Percentiles rank a stretch among this genome's conserved stretches.
These are phyloP conservation scores for Neurospora sp. DNA, from an alignment of 495 filamentous ascomycete species.

Conservation along the genomic window DNA sequence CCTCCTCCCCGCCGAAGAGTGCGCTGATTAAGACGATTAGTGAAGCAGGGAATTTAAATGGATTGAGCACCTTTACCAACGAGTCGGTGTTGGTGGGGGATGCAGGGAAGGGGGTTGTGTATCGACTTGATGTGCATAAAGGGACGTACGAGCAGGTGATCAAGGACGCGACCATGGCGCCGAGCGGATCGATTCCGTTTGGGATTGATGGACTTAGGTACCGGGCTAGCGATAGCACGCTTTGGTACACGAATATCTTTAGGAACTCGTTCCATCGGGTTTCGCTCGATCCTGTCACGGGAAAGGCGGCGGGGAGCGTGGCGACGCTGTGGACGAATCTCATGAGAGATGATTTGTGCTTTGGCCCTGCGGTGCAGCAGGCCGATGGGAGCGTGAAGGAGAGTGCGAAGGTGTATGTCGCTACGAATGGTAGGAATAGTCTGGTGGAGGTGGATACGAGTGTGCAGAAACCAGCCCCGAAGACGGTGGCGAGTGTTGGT, in stretches of 20 bases:
- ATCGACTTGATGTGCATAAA: slow-evolving; percentile 27
- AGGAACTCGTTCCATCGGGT: slow-evolving; percentile 33
- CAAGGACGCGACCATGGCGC: slow-evolving; percentile 28
- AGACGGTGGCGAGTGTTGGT: slow-evolving; percentile 19
- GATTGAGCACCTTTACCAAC: slow-evolving; percentile 28
- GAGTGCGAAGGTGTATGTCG: slow-evolving; percentile 30
- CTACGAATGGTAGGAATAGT: slow-evolving; percentile 27
- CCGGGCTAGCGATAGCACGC: slow-evolving; percentile 19
- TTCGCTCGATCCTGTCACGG: slow-evolving; percentile 26
- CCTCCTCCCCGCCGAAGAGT: slow-evolving; percentile 15
- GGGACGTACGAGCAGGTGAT: slow-evolving; percentile 26
- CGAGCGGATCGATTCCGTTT: slow-evolving; percentile 19
- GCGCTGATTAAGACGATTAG: slow-evolving; percentile 27
- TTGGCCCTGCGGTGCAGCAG: slow-evolving; percentile 14
- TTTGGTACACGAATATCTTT: slow-evolving; percentile 39
- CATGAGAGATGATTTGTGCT: slow-evolving; percentile 32
- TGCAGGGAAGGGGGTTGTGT: slow-evolving; percentile 31
- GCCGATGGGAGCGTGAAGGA: too few relatives aligned
- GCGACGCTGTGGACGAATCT: slow-evolving; percentile 30
- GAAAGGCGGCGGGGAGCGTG: slow-evolving; percentile 22
- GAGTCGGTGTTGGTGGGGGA: slow-evolving; percentile 30
- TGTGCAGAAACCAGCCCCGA: slow-evolving; percentile 15
- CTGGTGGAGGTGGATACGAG: slow-evolving; percentile 30
- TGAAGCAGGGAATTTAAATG: slow-evolving; percentile 32
- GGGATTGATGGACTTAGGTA: slow-evolving; percentile 29